Evolutionary conservation across 2,329 filamentous ascomycete genomes (phyloP).

Genomic region (Uncinocarpus reesii): DNA sequence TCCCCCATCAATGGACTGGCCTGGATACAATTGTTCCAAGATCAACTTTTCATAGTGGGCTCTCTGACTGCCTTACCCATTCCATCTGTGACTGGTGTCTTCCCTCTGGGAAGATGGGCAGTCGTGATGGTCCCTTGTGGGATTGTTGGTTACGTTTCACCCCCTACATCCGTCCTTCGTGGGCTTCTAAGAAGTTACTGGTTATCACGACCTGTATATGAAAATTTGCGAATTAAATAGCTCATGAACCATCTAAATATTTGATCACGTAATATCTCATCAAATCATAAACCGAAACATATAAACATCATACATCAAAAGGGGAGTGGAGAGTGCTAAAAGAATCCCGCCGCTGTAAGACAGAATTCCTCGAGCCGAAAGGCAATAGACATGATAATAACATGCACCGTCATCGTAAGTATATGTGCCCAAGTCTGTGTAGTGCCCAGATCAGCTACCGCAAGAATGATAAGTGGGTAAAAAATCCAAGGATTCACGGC

Average conservation of each 20-base stretch:
- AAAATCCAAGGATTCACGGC: conserved; percentile 54
- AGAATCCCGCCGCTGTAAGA: not conserved
- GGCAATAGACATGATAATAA: conserved; percentile 35
- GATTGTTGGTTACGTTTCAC: conserved; percentile 23
- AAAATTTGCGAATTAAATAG: too few species aligned
- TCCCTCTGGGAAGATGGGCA: not conserved
- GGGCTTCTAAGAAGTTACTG: too few species aligned
- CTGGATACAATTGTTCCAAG: conserved; percentile 16
- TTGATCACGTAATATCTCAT: not conserved
- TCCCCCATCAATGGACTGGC: not conserved
- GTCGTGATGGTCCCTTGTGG: conserved; percentile 7
- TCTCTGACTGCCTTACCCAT: conserved; percentile 17
- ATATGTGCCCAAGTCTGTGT: conserved; percentile 32
- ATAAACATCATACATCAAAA: not conserved
- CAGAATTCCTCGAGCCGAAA: conserved; percentile 28
- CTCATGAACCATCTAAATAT: too few species aligned
- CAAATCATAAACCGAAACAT: not conserved
- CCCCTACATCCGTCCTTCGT: conserved; percentile 21
- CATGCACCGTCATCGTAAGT: conserved; percentile 40
- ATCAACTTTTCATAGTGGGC: conserved; percentile 14
- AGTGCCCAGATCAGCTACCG: conserved; percentile 50
- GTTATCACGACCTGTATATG: too few species aligned
- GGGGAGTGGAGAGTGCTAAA: not conserved
- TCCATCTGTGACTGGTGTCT: not conserved
- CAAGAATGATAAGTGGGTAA: conserved; percentile 58